Base-by-base conservation (phyloP, 768 basidiomycete genomes). In the Hygrophorus pudorinus region DNA sequence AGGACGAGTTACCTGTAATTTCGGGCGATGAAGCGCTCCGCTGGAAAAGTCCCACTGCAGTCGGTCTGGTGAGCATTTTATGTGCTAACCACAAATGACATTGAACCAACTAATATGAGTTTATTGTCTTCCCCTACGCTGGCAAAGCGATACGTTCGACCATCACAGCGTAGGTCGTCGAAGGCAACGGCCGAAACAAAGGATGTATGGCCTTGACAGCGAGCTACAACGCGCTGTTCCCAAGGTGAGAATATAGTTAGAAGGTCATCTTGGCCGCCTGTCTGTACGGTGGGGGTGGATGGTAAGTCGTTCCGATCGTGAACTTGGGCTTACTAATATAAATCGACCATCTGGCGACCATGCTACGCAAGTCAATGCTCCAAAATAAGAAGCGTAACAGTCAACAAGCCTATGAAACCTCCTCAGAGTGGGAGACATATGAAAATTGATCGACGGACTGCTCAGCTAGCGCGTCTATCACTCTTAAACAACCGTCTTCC, bases 91-190 rank as follows among this genome's bases (percentile, higher is more conserved):
- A 29, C 4, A 46, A 13, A 45, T 17, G 41, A 44, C 12, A 13
- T 17, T 13, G 4, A 14, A 60, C 77, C 43, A 58, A 92, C 92
- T 51, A 98, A 57, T 35, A 96, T 85, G 4, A 99, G 56, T 59
- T 93, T 93, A 59, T 93, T 96, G 55, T 99, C 96, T 60, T 98
- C 94, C 13, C 92, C 96, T 2, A 97, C 90, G 55, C 89, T 93
- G 2, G 85, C 91, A 55, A 99, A 97, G 6, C 94, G 76, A 56
- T 97, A 94, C 33, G 90, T 89, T 28, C 92, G 73, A 21, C 85
- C 84, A 52, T 93, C 89, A 52, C 88, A 88, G 14, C 85, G 76
- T 24, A 80, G 67, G n/a, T 84, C 81, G 59, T 99, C 96, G 58
- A 97, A 98, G 1, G 85, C 82, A 13, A 98, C 75, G 9, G 79